A percentile compares a stretch with the other conserved stretches of the same genome.
Conservation (phyloP, 495 filamentous ascomycete genomes). For the Aspergillus ellipticus region DNA sequence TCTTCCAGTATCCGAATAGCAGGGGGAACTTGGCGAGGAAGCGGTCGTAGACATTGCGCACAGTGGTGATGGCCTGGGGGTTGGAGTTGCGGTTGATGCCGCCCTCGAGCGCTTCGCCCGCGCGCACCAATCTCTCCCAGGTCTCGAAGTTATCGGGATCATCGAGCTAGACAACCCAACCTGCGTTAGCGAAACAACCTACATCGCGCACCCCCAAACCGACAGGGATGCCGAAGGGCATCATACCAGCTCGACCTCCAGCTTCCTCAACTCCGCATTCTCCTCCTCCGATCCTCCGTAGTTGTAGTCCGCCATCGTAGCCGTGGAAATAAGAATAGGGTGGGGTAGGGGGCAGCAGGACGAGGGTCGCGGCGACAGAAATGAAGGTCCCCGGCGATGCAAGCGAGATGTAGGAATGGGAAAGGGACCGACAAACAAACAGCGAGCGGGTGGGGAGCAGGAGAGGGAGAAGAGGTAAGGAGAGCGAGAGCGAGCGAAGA, state of each 20-base stretch:
- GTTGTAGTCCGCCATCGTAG: slow-evolving; percentile 55
- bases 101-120: slow-evolving; percentile 80
- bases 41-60: slow-evolving; percentile 80
- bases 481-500: not conserved
- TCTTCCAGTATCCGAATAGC: slow-evolving; percentile 99
- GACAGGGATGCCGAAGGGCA: slow-evolving; percentile 1
- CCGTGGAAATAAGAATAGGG: not conserved
- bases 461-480: not conserved
- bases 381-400: not conserved
- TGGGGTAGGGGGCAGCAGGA: not conserved
- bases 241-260: slow-evolving; percentile 70
- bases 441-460: not conserved
- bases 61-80: slow-evolving; percentile 83
- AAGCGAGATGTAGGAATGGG: not conserved
- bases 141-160: slow-evolving; percentile 90
- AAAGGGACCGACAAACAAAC: not conserved
- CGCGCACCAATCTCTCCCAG: slow-evolving; percentile 89
- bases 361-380: not conserved
- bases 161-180: slow-evolving; percentile 40
- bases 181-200: slow-evolving; percentile 7
- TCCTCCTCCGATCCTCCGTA: slow-evolving; percentile 81
- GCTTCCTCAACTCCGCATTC: slow-evolving; percentile 76
- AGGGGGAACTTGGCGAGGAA: slow-evolving; percentile 95
- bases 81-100: slow-evolving; percentile 95
- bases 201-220: not conserved